These are phyloP conservation scores for Hypocreales sp. DNA, from an alignment of 2,329 filamentous ascomycete genomes.

Conservation along the genomic window DNA sequence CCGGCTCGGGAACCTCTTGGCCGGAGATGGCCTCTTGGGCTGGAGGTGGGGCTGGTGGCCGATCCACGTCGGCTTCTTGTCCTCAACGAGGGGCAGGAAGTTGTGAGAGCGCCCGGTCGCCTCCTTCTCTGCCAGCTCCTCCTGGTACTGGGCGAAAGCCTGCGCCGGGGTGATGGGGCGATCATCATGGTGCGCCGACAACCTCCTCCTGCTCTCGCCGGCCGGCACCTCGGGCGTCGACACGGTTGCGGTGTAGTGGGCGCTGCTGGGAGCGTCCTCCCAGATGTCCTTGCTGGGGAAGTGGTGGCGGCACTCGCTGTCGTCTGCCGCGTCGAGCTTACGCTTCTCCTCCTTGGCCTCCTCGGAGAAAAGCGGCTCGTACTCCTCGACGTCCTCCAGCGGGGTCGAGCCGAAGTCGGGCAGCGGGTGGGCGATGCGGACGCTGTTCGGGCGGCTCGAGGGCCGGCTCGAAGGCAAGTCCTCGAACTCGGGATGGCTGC, in stretches of 20 bases:
- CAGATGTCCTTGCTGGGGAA: conserved; percentile 95
- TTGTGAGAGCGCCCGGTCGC: conserved; percentile 12
- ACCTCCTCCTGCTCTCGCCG: conserved; percentile 22
- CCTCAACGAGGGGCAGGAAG: conserved; percentile 13
- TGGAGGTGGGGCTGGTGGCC: conserved; percentile 32
- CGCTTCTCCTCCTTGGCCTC: conserved; percentile 38
- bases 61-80: conserved; percentile 27
- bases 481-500: conserved; percentile 39
- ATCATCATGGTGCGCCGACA: conserved; percentile 11
- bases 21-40: conserved; percentile 36
- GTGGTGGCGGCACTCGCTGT: conserved; percentile 43
- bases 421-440: conserved; percentile 39
- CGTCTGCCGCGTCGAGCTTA: conserved; percentile 14
- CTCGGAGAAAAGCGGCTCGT: conserved; percentile 86
- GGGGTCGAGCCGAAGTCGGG: conserved; percentile 48
- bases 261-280: conserved; percentile 86
- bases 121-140: conserved; percentile 47
- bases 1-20: conserved; percentile 69
- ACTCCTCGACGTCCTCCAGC: conserved; percentile 79
- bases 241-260: conserved; percentile 66
- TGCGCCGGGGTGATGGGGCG: conserved; percentile 42
- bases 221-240: conserved; percentile 54
- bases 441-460: conserved; percentile 40
- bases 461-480: conserved; percentile 47
- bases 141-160: conserved; percentile 50